These are phyloP conservation scores for Lolium multiflorum DNA, from an alignment of 176 grass and related monocot genomes.

Conservation along the genomic window DNA sequence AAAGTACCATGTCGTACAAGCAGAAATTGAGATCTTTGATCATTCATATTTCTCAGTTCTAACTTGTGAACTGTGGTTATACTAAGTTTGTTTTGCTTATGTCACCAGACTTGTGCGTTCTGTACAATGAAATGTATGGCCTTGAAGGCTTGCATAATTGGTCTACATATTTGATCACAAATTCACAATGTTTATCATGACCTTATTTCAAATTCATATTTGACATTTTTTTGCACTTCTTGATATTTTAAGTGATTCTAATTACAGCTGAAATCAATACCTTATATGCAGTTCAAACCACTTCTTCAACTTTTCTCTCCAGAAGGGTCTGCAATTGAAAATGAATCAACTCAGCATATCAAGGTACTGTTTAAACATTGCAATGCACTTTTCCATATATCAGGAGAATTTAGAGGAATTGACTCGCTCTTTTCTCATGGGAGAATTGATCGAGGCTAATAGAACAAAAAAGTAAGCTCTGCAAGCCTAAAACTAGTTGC, in stretches of 20 bases:
- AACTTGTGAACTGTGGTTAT: conserved; percentile 1
- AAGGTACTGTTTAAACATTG: conserved; percentile 53
- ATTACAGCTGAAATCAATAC: conserved; percentile 8
- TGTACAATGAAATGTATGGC: conserved; percentile 19
- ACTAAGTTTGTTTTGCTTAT: conserved; percentile 4
- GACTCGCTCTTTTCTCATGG: background rate
- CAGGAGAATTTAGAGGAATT: conserved; percentile 31
- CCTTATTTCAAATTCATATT: background rate
- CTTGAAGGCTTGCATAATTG: background rate
- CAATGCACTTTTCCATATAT: conserved; percentile 26
- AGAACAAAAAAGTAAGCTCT: conserved; percentile 4
- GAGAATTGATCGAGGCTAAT: background rate
- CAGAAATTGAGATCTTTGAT: background rate
- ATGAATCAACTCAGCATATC: conserved; percentile 38
- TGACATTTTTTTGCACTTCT: background rate
- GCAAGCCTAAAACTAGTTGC: background rate
- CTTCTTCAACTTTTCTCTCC: conserved; percentile 46
- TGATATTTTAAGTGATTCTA: conserved; percentile 33
- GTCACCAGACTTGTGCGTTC: background rate
- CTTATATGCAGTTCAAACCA: conserved; percentile 58
- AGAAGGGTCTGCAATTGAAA: conserved; percentile 46
- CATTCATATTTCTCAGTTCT: conserved; percentile 23
- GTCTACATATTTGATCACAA: conserved; percentile 2
- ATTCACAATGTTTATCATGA: background rate
- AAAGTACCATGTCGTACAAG: conserved; percentile 11